Percentiles rank a stretch among this genome's conserved stretches.
phyloP scores from a whole-genome alignment of 306 rosid genomes.

The Casuarina cunninghamiana region DNA sequence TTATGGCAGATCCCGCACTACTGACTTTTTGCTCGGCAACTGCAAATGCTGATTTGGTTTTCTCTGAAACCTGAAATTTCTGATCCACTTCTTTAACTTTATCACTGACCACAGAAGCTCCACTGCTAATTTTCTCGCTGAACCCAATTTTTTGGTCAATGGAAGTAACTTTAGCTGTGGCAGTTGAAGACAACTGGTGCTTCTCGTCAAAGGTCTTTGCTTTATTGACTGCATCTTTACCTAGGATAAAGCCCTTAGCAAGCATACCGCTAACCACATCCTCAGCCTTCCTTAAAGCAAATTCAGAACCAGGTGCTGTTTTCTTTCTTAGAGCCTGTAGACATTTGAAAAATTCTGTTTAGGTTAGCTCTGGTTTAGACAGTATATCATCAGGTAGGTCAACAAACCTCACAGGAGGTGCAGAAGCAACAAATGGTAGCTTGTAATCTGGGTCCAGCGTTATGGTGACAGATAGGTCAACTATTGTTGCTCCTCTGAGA shows the following conservation, averaged over 20 bases:
- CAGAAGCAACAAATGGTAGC: slow-evolving; percentile 72
- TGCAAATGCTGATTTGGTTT: slow-evolving; percentile 89
- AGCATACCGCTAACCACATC: slow-evolving; percentile 89
- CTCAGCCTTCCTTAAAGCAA: slow-evolving; percentile 82
- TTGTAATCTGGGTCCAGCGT: slow-evolving; percentile 70
- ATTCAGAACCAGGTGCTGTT: slow-evolving; percentile 57
- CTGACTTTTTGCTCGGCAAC: slow-evolving; percentile 87
- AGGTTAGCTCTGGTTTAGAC: not conserved
- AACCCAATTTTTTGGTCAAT: slow-evolving; percentile 88
- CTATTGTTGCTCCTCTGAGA: slow-evolving; percentile 92
- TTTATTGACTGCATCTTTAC: slow-evolving; percentile 87
- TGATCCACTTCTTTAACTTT: slow-evolving; percentile 92
- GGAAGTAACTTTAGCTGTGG: slow-evolving; percentile 80
- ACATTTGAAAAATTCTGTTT: slow-evolving; percentile 14
- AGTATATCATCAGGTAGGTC: slow-evolving; percentile 6
- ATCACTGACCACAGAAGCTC: slow-evolving; percentile 71
- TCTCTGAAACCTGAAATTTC: slow-evolving; percentile 91
- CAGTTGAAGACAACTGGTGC: slow-evolving; percentile 77
- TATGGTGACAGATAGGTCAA: slow-evolving; percentile 71
- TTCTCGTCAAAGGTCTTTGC: slow-evolving; percentile 88
- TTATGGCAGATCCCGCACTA: slow-evolving; percentile 89
- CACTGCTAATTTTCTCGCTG: slow-evolving; percentile 77
- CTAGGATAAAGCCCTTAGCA: slow-evolving; percentile 86
- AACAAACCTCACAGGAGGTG: slow-evolving; percentile 53
- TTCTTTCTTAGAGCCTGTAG: slow-evolving; percentile 47